phyloP scores from a whole-genome alignment of 371 early-diverging fungal genomes.

The Mucor lusitanicus region DNA sequence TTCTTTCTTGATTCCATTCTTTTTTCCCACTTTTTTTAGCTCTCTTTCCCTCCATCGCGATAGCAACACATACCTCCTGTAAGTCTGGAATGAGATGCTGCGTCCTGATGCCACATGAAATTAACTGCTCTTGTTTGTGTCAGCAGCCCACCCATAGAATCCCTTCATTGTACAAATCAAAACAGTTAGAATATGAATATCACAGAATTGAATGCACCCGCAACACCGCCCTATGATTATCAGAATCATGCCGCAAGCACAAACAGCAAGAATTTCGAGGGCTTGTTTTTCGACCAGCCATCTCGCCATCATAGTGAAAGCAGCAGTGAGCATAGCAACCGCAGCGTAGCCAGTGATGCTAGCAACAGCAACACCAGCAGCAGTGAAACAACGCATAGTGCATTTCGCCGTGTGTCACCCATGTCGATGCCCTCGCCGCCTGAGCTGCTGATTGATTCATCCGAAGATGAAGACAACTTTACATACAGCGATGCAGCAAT shows the following conservation, averaged over 20 bases:
- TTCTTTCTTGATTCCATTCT: not conserved
- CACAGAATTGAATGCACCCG: conserved; percentile 26
- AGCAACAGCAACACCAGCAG: not conserved
- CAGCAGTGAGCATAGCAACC: not conserved
- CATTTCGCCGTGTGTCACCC: conserved; percentile 26
- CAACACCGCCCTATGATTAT: conserved; percentile 33
- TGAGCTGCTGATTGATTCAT: conserved; percentile 33
- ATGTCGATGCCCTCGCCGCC: conserved; percentile 37
- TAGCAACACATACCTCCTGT: not conserved
- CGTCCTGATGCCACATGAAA: not conserved
- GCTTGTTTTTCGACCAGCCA: conserved; percentile 10
- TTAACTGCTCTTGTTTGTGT: not conserved
- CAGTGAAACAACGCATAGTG: conserved; percentile 16
- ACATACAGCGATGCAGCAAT: not conserved
- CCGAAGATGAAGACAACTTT: conserved; percentile 25
- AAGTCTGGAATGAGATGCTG: not conserved
- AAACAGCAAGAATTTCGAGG: not conserved
- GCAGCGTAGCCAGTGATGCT: not conserved
- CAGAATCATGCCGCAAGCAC: conserved; percentile 9
- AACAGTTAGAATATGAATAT: conserved; percentile 19
- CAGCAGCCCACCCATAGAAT: not conserved
- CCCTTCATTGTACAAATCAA: not conserved
- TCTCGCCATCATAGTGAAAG: not conserved
- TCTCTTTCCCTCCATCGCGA: not conserved
- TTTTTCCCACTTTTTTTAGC: not conserved